Base-by-base conservation (phyloP, 352 stramenopile genomes). In the Pythium biforme region DNA sequence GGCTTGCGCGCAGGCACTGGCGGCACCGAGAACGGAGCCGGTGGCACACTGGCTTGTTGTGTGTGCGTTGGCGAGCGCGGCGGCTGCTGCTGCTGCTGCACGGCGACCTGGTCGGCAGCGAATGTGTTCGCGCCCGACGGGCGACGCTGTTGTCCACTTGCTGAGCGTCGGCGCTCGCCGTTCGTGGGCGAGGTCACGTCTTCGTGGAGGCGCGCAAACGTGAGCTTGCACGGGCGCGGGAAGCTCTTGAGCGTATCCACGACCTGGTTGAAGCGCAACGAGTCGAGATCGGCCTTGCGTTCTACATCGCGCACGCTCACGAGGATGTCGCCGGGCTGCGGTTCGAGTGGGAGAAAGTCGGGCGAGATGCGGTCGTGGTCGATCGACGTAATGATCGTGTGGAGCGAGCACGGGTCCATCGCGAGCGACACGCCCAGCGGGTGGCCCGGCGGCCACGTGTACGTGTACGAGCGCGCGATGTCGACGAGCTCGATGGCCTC, bases 361-460 rank as follows among this genome's bases (percentile, higher is more conserved):
- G 76, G 63, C 2, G 84, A 76, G 51, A 93, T 86, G 48, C 84
- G 84, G 20, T 69, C 70, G 12, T 70, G 37, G 52, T 93, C 79
- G 52, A 93, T 77, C 1, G 59, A 67, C 41, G 81, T 90, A 66
- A 94, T 85, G 46, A 75, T 74, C 8, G 82, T 81, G 66, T 91
- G 78, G 15, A 94, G 58, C 22, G 82, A 76, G 50, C 79, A 89
- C 57, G 85, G 85, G 51, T 94, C 82, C 80, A 91, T 91, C 4
- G 81, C 81, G 10, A 94, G 68, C 19, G 85, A 91, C 37, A 94
- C 74, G 37, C 85, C 85, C 12, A 94, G 68, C 0, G 82, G 69
- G 40, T 69, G 59, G 57, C 78, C 59, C 9, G 73, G 48, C 3
- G 69, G 64, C 83, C 83, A 92, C 50, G 59, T 70, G 59, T 89